phyloP scores from a whole-genome alignment of 192 early-diverging fungal species.

The Mortierella hygrophila region DNA sequence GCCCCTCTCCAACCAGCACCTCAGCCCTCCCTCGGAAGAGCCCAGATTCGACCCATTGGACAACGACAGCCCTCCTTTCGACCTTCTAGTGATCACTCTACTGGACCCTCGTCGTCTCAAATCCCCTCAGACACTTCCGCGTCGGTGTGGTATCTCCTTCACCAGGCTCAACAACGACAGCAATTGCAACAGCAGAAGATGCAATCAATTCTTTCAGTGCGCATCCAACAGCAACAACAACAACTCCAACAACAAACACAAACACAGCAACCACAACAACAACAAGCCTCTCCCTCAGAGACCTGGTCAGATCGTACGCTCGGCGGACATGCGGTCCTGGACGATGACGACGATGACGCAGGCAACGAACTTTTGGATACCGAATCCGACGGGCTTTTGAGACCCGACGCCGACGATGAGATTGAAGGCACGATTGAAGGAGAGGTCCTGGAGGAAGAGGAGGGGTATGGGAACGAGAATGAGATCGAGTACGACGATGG shows the following conservation, averaged over 20 bases:
- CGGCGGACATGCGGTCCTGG: constrained; percentile 40
- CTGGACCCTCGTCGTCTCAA: background rate
- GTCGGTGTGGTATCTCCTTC: constrained; percentile 9
- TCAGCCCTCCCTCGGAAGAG: constrained; percentile 3
- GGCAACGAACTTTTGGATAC: constrained; percentile 53
- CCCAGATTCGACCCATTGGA: constrained; percentile 6
- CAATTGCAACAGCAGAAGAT: background rate
- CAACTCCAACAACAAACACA: background rate
- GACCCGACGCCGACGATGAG: constrained; percentile 32
- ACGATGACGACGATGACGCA: constrained; percentile 45
- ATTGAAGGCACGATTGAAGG: constrained; percentile 41
- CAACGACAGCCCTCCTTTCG: constrained; percentile 8
- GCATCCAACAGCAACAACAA: constrained; percentile 10
- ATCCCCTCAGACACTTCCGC: background rate
- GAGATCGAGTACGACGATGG: constrained; percentile 4
- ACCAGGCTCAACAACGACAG: constrained; percentile 9
- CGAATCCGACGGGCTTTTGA: constrained; percentile 21
- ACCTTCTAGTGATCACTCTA: background rate
- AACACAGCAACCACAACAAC: constrained; percentile 2
- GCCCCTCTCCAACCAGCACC: background rate
- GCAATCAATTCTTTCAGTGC: background rate
- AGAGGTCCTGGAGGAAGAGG: constrained; percentile 34
- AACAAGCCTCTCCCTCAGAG: background rate
- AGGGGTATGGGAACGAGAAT: constrained; percentile 18
- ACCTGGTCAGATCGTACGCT: constrained; percentile 28